Evolutionary conservation across 2,329 filamentous ascomycete species (phyloP).

Genomic region (Fusarium praegraminearum): DNA sequence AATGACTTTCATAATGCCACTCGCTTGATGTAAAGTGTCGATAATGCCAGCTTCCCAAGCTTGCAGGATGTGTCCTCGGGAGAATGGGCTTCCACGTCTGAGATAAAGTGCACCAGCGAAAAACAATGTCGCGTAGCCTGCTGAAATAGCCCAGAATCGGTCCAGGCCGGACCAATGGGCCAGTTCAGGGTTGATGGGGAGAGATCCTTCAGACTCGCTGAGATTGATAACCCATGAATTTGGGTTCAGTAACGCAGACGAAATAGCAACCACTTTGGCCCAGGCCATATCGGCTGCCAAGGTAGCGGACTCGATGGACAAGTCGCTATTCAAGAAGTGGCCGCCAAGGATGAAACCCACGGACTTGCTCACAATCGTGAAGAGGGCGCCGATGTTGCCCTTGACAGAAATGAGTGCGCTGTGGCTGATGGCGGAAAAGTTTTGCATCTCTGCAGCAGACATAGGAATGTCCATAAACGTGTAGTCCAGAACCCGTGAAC

Average conservation of each 20-base stretch:
- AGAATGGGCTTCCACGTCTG: conserved; percentile 76
- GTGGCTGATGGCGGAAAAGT: conserved; percentile 82
- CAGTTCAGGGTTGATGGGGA: conserved; percentile 66
- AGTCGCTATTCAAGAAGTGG: conserved; percentile 50
- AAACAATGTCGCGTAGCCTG: conserved; percentile 84
- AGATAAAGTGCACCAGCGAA: conserved; percentile 83
- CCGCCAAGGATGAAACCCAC: conserved; percentile 61
- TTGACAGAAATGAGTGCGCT: conserved; percentile 74
- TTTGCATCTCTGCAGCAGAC: conserved; percentile 74
- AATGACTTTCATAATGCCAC: conserved; percentile 97
- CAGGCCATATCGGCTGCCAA: conserved; percentile 24
- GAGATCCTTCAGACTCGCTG: conserved; percentile 55
- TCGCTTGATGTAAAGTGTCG: conserved; percentile 89
- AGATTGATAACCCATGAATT: conserved; percentile 70
- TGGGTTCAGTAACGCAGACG: conserved; percentile 57
- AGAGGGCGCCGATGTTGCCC: conserved; percentile 58
- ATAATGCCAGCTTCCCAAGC: conserved; percentile 82
- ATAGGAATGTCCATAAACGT: conserved; percentile 64
- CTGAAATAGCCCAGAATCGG: conserved; percentile 76
- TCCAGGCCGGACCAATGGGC: conserved; percentile 76
- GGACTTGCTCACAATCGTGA: conserved; percentile 55
- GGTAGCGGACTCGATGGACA: conserved; percentile 25
- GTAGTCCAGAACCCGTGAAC: conserved; percentile 62
- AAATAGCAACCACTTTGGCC: conserved; percentile 36
- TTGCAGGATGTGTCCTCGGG: conserved; percentile 65